phyloP scores from a whole-genome alignment of 805 yeast genomes.

The Cyberlindnera euphorbiae region DNA sequence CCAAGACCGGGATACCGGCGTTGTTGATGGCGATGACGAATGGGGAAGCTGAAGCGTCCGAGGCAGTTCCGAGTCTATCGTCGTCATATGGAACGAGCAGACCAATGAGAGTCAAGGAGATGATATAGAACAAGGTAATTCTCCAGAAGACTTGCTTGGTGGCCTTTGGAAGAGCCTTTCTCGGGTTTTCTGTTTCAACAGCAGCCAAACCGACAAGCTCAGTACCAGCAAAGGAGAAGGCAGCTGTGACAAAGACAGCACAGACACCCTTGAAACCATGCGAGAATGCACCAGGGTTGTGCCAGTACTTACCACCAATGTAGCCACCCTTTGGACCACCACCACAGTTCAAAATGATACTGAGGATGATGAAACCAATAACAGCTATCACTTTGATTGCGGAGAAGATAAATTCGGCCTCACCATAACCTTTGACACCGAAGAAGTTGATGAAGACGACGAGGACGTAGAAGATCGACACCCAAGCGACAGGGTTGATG shows the following conservation, averaged over 20 bases:
- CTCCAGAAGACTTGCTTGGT: slow-evolving; percentile 45
- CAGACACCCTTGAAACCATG: slow-evolving; percentile 45
- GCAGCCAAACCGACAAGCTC: slow-evolving; percentile 53
- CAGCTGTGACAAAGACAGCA: slow-evolving; percentile 57
- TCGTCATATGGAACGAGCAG: slow-evolving; percentile 54
- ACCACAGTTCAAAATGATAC: slow-evolving; percentile 54
- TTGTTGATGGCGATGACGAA: slow-evolving; percentile 59
- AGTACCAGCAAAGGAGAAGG: slow-evolving; percentile 64
- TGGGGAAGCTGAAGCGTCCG: slow-evolving; percentile 61
- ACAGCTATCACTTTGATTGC: slow-evolving; percentile 61
- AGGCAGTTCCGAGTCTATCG: slow-evolving; percentile 48
- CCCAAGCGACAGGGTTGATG: slow-evolving; percentile 42
- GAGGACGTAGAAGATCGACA: slow-evolving; percentile 42
- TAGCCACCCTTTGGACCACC: slow-evolving; percentile 48
- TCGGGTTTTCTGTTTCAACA: slow-evolving; percentile 51
- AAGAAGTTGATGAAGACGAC: slow-evolving; percentile 45
- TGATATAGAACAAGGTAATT: slow-evolving; percentile 54
- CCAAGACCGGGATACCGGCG: slow-evolving; percentile 54
- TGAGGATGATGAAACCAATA: slow-evolving; percentile 53
- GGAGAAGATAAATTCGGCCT: slow-evolving; percentile 54
- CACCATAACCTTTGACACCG: slow-evolving; percentile 52
- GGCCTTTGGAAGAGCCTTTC: slow-evolving; percentile 56
- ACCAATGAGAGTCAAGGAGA: slow-evolving; percentile 53
- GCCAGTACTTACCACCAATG: slow-evolving; percentile 41
- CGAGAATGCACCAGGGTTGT: slow-evolving; percentile 59